These are phyloP conservation scores for Dendrobium chrysotoxum DNA, from an alignment of 106 monocot genomes.

Conservation along the genomic window DNA sequence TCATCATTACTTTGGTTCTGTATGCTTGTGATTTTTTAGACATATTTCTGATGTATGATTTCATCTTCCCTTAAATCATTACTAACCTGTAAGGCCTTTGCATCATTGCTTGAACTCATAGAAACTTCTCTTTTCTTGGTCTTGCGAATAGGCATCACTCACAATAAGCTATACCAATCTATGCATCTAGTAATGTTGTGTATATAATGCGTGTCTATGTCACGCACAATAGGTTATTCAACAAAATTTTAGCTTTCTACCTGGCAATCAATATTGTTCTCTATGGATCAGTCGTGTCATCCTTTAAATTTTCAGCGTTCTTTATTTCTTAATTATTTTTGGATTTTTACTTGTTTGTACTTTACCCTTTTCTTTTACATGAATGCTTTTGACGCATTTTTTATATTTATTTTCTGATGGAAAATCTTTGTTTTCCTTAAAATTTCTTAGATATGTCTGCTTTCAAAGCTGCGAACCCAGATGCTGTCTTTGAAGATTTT, in stretches of 20 bases:
- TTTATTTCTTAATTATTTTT: neutral
- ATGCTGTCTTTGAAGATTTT: conserved; percentile 97
- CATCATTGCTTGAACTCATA: neutral
- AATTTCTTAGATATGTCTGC: conserved; percentile 83
- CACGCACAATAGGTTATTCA: neutral
- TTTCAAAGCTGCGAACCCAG: conserved; percentile 98
- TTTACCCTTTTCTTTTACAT: neutral
- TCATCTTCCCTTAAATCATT: neutral
- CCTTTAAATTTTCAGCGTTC: neutral
- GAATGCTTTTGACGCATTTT: neutral
- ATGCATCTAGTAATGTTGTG: neutral
- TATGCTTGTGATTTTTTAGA: neutral
- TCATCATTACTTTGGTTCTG: neutral
- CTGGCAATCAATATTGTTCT: neutral
- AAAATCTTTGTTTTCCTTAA: neutral
- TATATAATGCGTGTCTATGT: neutral
- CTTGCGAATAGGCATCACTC: neutral
- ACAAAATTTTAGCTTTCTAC: neutral
- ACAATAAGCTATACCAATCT: neutral
- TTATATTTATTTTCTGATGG: neutral
- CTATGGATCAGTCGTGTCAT: neutral
- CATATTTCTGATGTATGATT: neutral
- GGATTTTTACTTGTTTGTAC: neutral
- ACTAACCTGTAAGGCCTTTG: neutral
- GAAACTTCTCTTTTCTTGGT: neutral